Percentiles rank a stretch among this genome's conserved stretches.
These are phyloP conservation scores for Fusarium poae DNA, from an alignment of 2,329 filamentous ascomycete species.

Conservation along the genomic window DNA sequence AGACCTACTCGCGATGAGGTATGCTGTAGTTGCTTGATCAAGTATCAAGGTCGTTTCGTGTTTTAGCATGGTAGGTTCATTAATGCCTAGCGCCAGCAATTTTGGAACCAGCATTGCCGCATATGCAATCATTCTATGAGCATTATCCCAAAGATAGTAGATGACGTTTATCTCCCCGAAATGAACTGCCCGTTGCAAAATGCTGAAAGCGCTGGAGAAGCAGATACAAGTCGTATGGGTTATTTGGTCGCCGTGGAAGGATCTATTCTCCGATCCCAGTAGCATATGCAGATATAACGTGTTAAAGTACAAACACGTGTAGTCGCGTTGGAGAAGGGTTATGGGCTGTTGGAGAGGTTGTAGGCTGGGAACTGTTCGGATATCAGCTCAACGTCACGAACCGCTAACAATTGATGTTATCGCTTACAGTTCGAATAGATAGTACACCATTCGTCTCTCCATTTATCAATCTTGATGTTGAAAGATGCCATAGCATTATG, in stretches of 20 bases:
- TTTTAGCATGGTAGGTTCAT: background rate
- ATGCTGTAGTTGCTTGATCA: background rate
- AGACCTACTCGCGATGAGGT: background rate
- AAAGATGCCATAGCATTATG: background rate
- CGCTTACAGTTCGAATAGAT: background rate
- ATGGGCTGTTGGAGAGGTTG: background rate
- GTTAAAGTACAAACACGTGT: slow-evolving; percentile 5
- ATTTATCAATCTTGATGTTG: background rate
- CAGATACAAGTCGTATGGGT: background rate
- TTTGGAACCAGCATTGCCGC: slow-evolving; percentile 8
- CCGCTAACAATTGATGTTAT: rapidly evolving
- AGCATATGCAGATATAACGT: background rate
- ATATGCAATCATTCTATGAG: slow-evolving; percentile 1
- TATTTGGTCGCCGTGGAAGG: background rate
- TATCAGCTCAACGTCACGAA: background rate
- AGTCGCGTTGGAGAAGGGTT: background rate
- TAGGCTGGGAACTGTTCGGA: background rate
- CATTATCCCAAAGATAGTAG: slow-evolving; percentile 12
- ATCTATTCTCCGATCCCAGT: background rate
- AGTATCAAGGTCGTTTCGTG: background rate
- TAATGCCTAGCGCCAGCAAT: background rate
- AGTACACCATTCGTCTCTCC: slow-evolving; percentile 1
- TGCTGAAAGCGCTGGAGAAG: background rate
- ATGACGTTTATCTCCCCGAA: background rate
- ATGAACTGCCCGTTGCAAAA: background rate